Evolutionary conservation across 2,329 filamentous ascomycete genomes (phyloP).

Genomic region (Fusarium paranaense): DNA sequence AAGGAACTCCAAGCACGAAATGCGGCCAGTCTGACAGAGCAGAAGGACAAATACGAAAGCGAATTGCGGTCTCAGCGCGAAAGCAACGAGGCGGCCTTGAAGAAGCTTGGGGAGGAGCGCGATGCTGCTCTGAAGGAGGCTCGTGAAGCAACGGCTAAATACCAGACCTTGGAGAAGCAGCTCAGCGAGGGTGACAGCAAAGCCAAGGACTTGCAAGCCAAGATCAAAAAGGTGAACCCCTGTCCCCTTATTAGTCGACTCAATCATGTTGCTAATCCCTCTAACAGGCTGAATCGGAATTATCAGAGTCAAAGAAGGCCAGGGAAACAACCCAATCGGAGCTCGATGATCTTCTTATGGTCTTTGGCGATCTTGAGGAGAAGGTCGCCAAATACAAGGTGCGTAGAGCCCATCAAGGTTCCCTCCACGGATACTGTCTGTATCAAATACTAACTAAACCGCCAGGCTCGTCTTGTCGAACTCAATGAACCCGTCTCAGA

Average conservation of each 20-base stretch:
- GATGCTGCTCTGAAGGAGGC: slow-evolving; percentile 40
- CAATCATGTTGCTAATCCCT: slow-evolving; percentile 36
- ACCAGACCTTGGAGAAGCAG: slow-evolving; percentile 43
- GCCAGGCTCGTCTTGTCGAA: slow-evolving; percentile 69
- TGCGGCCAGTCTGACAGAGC: slow-evolving; percentile 31
- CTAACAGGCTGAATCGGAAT: slow-evolving; percentile 47
- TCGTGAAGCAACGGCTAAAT: slow-evolving; percentile 41
- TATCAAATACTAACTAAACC: slow-evolving; percentile 14
- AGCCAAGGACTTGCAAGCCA: slow-evolving; percentile 37
- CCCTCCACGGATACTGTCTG: background rate
- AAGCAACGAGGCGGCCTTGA: slow-evolving; percentile 21
- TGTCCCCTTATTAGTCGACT: slow-evolving; percentile 25
- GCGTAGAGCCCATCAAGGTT: slow-evolving; percentile 40
- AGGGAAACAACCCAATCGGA: slow-evolving; percentile 75
- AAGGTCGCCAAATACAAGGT: slow-evolving; percentile 82
- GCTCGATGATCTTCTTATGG: slow-evolving; percentile 83
- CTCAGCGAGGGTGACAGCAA: slow-evolving; percentile 35
- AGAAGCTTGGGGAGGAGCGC: slow-evolving; percentile 43
- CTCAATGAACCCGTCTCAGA: slow-evolving; percentile 81
- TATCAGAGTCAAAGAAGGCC: slow-evolving; percentile 66
- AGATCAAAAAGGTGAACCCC: slow-evolving; percentile 42
- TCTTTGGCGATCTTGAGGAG: slow-evolving; percentile 84
- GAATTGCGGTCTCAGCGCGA: slow-evolving; percentile 16
- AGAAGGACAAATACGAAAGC: slow-evolving; percentile 23
- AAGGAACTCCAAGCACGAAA: slow-evolving; percentile 33